Base-by-base conservation (phyloP, 805 yeast genomes). In the Yamadazyma philogaea region DNA sequence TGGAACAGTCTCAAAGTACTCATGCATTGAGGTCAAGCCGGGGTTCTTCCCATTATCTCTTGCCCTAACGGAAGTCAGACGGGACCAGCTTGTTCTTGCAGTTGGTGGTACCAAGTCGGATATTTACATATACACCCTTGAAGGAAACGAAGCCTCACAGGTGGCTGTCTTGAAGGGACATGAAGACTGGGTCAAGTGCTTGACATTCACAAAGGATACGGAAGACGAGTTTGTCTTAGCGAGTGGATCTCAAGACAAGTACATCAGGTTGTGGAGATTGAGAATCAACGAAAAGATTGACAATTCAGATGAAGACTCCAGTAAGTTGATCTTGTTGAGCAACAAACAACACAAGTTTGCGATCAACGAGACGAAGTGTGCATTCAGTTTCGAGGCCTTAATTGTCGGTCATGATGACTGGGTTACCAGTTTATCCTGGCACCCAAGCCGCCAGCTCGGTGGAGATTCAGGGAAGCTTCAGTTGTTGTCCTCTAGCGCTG, bases 391-490 rank as follows among this genome's bases (percentile, higher is more conserved):
- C 56, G 99, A 95, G 56, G 96, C 99, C 0, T 76, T 93, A 46
- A 79, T 93, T 19, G 83, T 93, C 84, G 99, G 99, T 6, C 99
- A 93, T 63, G 99, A 93, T 59, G 99, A 93, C 61, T 93, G 99
- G 99, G 82, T 95, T 19, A 79, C 91, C 2, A 80, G 87, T 7
- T 68, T 93, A 36, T 69, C 74, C 42, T 93, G 99, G 98, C 87
- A 84, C 56, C 82, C 87, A 3, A 43, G 54, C 1, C 27, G 31
- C 15, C 26, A 27, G 3, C 7, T 8, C 6, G 41, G 49, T 26
- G 11, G 42, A 11, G 27, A 40, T 4, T 61, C 60, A 24, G 59
- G 67, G 6, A 72, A 77, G 40, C 55, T 79, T 26, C 78, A 77
- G 48, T 68, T 93, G 24, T 63, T 93, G 30, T 87, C 96, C 0